Conservation (phyloP, 176 grass and related monocot species). For the Triticum aestivum region IWGSC_CS_RefSeq_v2.1 NC_057810.1:547220079-547220578, state of each 20-base stretch:
- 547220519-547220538: conserved; percentile 60
- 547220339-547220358: conserved; percentile 10
- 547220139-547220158: conserved; percentile 23
- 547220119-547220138: neutral
- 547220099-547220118: conserved; percentile 17
- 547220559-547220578: conserved; percentile 40
- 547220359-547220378: conserved; percentile 1
- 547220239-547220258: conserved; percentile 35
- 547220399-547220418: conserved; percentile 18
- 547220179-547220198: conserved; percentile 19
- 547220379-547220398: neutral
- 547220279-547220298: conserved; percentile 31
- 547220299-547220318: conserved; percentile 38
- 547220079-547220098: neutral
- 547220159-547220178: conserved; percentile 27
- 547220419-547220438: conserved; percentile 59
- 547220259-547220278: conserved; percentile 65
- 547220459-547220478: conserved; percentile 59
- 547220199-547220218: conserved; percentile 25
- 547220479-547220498: conserved; percentile 64
- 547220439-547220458: conserved; percentile 84
- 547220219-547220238: conserved; percentile 6
- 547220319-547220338: conserved; percentile 12
- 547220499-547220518: conserved; percentile 69
- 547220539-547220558: conserved; percentile 76